Evolutionary conservation across 768 basidiomycete species (phyloP), one percentile per base, ranked within the genome.

Genomic region (Leucosporidium scottii): DNA sequence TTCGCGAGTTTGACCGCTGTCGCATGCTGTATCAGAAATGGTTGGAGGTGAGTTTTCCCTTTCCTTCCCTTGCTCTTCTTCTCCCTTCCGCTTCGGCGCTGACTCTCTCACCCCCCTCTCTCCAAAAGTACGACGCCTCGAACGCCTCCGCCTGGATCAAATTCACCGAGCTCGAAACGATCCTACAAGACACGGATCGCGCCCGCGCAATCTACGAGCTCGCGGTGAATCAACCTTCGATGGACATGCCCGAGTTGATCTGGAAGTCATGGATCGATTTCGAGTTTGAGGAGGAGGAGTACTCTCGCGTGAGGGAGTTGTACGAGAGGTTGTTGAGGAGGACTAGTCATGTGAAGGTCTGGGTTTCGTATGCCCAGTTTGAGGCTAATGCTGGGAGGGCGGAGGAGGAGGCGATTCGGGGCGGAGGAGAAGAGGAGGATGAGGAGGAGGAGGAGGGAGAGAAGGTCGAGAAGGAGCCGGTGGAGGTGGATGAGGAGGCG

Each of bases 211-310:
- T 98, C 75, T 97, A 91, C 79, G 93, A 96, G 78, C 86, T 97
- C 27, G 93, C 89, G 9, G 84, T 91, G 28, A 82, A 86, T 10
- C 93, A 96, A 75, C 80, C 85, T 0, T 85, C 88, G 21, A 82
- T 97, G 47, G 91, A 93, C 59, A 94, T 94, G 92, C 94, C 94
- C 3, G 94, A 98, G 58, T 80, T 92, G 9, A 81, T 93, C 13
- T 91, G 90, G 90, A 93, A 94, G 77, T 90, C 91, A 8, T 97
- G 91, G 78, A 90, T 97, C 79, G 94, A 97, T 78, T 96, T 96
- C 74, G 94, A 98, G 79, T 86, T 87, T 65, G 89, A 90, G 67
- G 92, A 96, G 78, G 92, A 92, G 73, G 93, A 97, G 72, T 85
- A 91, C 50, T 89, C 89, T 65, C 83, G 85, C 21, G 88, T 90